Conservation (phyloP, 495 filamentous ascomycete genomes). For the Cercophora sp. region DNA sequence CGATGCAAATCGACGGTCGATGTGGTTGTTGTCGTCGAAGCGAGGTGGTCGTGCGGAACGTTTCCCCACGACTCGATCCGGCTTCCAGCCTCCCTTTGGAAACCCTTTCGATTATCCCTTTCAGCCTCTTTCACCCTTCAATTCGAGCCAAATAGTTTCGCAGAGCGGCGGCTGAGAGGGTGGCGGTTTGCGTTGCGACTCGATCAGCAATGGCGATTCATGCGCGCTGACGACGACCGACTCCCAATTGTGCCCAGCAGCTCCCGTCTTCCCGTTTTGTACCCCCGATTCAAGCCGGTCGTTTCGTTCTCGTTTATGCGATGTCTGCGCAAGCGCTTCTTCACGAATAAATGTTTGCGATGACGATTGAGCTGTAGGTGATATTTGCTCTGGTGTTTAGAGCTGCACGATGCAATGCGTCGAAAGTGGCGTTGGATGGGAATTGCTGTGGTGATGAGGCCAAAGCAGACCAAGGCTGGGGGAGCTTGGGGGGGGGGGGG, state of each 20-base stretch:
- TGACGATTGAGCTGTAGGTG: background rate
- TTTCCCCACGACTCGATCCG: too few species aligned
- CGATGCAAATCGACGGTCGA: conserved; percentile 11
- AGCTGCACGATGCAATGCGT: too few species aligned
- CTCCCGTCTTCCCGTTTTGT: conserved; percentile 8
- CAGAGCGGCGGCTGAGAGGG: background rate
- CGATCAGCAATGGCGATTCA: conserved; percentile 13
- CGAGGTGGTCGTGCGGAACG: too few species aligned
- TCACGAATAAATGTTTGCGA: background rate
- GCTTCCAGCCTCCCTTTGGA: conserved; percentile 1
- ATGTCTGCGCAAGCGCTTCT: background rate
- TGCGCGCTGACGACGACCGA: conserved; percentile 1
- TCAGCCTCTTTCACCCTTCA: conserved; percentile 9
- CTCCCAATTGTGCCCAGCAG: background rate
- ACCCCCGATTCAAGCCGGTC: conserved; percentile 6
- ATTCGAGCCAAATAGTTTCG: too few species aligned
- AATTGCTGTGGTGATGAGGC: conserved; percentile 27
- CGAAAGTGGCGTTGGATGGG: background rate
- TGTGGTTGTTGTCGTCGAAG: conserved; percentile 6
- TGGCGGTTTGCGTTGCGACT: conserved; percentile 11
- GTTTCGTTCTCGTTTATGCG: background rate
- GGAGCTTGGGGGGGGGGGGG: conserved; percentile 8
- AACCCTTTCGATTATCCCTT: conserved; percentile 1
- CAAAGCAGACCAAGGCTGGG: conserved; percentile 5
- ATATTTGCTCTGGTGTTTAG: too few species aligned